Percentiles rank a stretch among this genome's conserved stretches.
phyloP scores from a whole-genome alignment of 108 stramenopile genomes.

The Hondaea fermentalgiana region DNA sequence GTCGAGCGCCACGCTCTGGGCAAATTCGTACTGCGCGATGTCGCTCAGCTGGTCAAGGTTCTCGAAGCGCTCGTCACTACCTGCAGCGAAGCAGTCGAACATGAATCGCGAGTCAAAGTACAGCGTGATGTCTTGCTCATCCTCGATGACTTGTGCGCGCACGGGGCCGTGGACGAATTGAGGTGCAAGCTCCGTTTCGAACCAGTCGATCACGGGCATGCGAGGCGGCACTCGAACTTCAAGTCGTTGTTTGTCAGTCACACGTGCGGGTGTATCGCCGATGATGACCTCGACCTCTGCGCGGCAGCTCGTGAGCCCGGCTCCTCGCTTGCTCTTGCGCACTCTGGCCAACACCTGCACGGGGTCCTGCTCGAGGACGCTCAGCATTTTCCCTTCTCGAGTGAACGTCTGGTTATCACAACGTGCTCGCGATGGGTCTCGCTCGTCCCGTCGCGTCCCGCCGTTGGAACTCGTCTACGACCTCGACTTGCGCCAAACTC shows the following conservation, averaged over 20 bases:
- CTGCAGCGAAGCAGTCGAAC: background rate
- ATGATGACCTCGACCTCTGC: background rate
- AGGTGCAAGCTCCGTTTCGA: background rate
- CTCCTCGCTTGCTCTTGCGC: background rate
- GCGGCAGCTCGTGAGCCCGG: background rate
- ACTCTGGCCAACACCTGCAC: background rate
- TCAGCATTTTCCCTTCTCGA: background rate
- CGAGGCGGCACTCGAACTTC: background rate
- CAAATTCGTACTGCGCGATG: background rate
- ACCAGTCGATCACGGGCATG: background rate
- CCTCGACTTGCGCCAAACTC: too few relatives aligned
- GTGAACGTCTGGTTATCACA: too few relatives aligned
- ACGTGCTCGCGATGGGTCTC: too few relatives aligned
- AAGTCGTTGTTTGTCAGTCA: background rate
- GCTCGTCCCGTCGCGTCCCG: too few relatives aligned
- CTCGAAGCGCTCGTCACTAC: background rate
- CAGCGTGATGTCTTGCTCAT: background rate
- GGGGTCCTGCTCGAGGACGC: background rate
- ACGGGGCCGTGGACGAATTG: background rate
- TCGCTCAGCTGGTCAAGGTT: background rate
- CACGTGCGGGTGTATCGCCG: background rate
- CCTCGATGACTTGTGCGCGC: background rate
- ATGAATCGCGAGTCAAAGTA: constrained; percentile 1
- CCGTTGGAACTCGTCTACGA: too few relatives aligned
- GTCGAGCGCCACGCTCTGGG: background rate